Evolutionary conservation across 1,284 basidiomycete genomes (phyloP).

Genomic region (Ustilago tritici): DNA sequence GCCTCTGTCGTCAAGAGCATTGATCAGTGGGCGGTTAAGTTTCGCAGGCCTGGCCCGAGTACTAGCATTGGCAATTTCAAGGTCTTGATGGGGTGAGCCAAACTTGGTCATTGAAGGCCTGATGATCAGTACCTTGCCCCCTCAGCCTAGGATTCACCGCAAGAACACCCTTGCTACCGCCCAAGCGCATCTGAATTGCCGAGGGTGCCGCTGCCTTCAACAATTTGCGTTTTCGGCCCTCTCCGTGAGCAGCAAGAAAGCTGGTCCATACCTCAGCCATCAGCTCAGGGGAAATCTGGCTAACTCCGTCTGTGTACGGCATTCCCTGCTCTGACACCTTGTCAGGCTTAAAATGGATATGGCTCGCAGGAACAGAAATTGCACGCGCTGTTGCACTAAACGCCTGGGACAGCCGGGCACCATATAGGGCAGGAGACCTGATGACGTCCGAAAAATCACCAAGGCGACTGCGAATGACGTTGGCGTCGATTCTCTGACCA

Average conservation of each 20-base stretch:
- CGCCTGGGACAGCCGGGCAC: constrained; percentile 41
- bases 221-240: constrained; percentile 23
- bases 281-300: constrained; percentile 31
- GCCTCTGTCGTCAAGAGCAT: constrained; percentile 35
- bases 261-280: constrained; percentile 42
- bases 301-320: constrained; percentile 35
- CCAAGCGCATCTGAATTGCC: constrained; percentile 43
- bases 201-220: constrained; percentile 31
- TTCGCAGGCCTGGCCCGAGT: constrained; percentile 24
- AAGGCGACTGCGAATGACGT: constrained; percentile 26
- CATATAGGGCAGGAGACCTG: constrained; percentile 25
- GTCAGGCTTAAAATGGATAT: background rate
- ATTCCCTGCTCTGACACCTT: background rate
- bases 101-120: constrained; percentile 40
- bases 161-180: constrained; percentile 42
- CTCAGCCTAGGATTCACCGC: constrained; percentile 29
- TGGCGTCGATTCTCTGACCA: constrained; percentile 22
- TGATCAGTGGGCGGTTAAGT: constrained; percentile 46
- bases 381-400: constrained; percentile 46
- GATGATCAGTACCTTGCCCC: constrained; percentile 27
- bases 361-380: constrained; percentile 4
- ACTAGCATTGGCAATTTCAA: constrained; percentile 38
- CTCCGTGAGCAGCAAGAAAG: constrained; percentile 26
- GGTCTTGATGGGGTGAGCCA: constrained; percentile 22
- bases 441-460: constrained; percentile 40